Base-by-base conservation (phyloP, 2,329 filamentous ascomycete genomes). In the Colletotrichum viniferum region DNA sequence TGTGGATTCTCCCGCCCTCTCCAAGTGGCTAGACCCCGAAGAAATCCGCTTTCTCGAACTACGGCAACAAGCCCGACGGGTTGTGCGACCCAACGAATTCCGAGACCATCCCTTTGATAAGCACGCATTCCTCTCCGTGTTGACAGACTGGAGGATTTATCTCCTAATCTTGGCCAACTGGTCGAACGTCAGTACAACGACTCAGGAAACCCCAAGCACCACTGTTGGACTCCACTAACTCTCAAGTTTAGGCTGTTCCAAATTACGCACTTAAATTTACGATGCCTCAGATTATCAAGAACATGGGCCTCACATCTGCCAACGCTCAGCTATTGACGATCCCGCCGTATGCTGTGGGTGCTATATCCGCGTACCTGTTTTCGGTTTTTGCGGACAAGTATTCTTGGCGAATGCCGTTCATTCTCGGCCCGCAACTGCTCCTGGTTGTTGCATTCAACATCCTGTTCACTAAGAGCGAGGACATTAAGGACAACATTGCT, bases 101-200 rank as follows among this genome's bases (percentile, higher is more conserved):
- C 76, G 80, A 10, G 78, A 81, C 68, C 77, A 81, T 24, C 79
- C 80, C 65, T 83, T 86, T 58, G 81, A 84, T 69, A 81, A 79
- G 77, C 73, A 79, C 1, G 79, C 81, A 2, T 78, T 87, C n/a
- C 77, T 83, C 9, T 82, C 83, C 8, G 87, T 88, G 5, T 69
- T 89, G 1, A 81, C 80, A 7, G 87, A 89, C 78, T 89, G 86
- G 84, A 88, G 90, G 79, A 86, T 85, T 16, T 85, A 84, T 74
- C 79, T 84, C 12, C 76, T 89, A 8, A 84, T 86, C 26, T 80
- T 88, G 21, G 83, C 83, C 66, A 87, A 84, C 78, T 86, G 84
- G 83, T 86, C 82, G 24, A 87, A 87, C 61, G 81, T 85, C 0
- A 52, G 43, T 52, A 48, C 4, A 26, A 26, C 4, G 26, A 26